Percentiles rank a stretch among this genome's conserved stretches.
These are phyloP conservation scores for Viola odorata DNA, from an alignment of 345 rosid species.

Conservation along the genomic window DNA sequence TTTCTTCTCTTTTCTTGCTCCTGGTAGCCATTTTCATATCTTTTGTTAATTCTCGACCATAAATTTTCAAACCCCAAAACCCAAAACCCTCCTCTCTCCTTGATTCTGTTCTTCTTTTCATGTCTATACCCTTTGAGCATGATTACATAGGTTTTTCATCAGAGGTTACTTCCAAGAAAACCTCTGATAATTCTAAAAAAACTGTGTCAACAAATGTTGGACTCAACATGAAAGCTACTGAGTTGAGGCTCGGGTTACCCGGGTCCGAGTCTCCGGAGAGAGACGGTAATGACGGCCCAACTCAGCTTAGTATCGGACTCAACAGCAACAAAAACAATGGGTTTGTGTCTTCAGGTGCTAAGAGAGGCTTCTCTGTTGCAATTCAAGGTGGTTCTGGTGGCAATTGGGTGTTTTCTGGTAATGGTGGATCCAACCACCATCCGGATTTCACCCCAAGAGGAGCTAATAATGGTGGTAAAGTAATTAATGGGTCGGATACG, in stretches of 20 bases:
- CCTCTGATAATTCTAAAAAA: slow-evolving; percentile 23
- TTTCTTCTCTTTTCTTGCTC: too few species aligned
- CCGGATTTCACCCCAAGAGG: slow-evolving; percentile 26
- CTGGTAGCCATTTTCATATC: too few species aligned
- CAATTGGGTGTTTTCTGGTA: slow-evolving; percentile 48
- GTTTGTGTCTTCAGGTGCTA: slow-evolving; percentile 41
- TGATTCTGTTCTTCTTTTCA: slow-evolving; percentile 9
- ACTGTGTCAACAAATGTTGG: slow-evolving; percentile 10
- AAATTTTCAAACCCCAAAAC: too few species aligned
- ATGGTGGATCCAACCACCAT: slow-evolving; percentile 22
- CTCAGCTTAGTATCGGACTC: slow-evolving; percentile 5
- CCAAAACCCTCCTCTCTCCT: background rate
- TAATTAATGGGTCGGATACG: slow-evolving; percentile 17
- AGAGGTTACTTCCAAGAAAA: slow-evolving; percentile 46
- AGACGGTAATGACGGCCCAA: slow-evolving; percentile 10
- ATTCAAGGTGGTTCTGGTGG: slow-evolving; percentile 27
- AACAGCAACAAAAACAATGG: background rate
- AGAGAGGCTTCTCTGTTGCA: slow-evolving; percentile 56
- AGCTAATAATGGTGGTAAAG: slow-evolving; percentile 16
- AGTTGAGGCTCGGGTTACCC: slow-evolving; percentile 73
- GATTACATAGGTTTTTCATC: slow-evolving; percentile 48
- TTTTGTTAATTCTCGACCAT: too few species aligned
- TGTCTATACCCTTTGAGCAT: slow-evolving; percentile 45
- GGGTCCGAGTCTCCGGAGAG: slow-evolving; percentile 62
- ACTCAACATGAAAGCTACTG: slow-evolving; percentile 60